Conservation (phyloP, 2,329 filamentous ascomycete genomes). For the Colletotrichum graminicola region DNA sequence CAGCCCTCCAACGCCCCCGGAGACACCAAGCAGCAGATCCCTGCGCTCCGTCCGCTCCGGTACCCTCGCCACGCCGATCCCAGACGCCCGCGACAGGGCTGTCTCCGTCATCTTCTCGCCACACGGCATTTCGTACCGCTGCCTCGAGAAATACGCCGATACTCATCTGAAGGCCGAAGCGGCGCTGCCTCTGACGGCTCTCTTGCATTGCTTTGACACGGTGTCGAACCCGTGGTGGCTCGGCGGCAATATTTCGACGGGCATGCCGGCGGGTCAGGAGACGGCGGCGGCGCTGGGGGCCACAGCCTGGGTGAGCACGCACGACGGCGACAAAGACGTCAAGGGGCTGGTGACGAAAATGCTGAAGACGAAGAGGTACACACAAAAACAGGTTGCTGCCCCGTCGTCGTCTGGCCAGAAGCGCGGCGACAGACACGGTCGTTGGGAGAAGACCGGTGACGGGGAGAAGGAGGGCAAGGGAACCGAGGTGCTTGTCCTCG, state of each 20-base stretch:
- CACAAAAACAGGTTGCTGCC: conserved; percentile 58
- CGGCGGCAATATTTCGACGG: conserved; percentile 69
- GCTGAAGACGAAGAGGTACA: conserved; percentile 61
- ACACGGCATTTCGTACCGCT: conserved; percentile 68
- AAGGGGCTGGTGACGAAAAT: conserved; percentile 64
- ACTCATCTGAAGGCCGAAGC: conserved; percentile 67
- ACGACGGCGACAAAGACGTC: conserved; percentile 71
- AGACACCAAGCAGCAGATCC: conserved; percentile 49
- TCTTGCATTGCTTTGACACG: conserved; percentile 74
- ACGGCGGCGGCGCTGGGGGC: conserved; percentile 67
- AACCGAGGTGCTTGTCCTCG: conserved; percentile 59
- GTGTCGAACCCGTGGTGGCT: conserved; percentile 72
- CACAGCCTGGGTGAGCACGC: conserved; percentile 70
- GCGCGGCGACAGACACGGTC: conserved; percentile 16
- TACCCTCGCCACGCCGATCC: conserved; percentile 48
- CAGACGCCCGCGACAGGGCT: conserved; percentile 56
- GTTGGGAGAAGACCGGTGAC: conserved; percentile 4
- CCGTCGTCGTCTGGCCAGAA: conserved; percentile 28
- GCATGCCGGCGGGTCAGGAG: conserved; percentile 67
- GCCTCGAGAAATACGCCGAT: conserved; percentile 67
- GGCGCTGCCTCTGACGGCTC: conserved; percentile 71
- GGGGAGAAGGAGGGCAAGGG: conserved; percentile 38
- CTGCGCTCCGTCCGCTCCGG: conserved; percentile 53
- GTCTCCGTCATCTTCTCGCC: conserved; percentile 75
- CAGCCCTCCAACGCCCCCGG: conserved; percentile 53